Evolutionary conservation across 179 eudicot genomes (phyloP), one percentile per base, ranked within the genome.

Genomic region (Beta lomatogona): DNA sequence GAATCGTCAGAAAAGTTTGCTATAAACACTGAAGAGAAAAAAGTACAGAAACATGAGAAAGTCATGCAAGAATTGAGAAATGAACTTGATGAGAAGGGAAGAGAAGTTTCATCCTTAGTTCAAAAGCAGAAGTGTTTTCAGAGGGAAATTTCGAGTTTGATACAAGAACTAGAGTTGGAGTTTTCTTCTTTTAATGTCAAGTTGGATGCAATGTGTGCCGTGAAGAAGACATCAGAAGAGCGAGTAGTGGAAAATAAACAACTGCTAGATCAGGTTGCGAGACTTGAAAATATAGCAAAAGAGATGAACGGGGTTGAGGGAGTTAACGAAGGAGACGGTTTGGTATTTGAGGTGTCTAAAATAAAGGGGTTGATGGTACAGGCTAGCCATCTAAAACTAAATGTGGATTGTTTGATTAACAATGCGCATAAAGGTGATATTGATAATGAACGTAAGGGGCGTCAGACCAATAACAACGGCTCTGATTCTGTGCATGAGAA

Each of bases 1-100:
- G 89, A 84, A 15, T 55, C 86, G 16, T 55, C 86, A 45, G 89
- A 85, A 10, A 82, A 82, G 54, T 87, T 75, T 73, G 67, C 44
- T 48, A 48, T 48, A 5, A 48, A 48, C 53, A 48, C 53, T 48
- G 53, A 9, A 48, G 8, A 48, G 9, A 84, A 82, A 52, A 86
- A 86, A 74, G 71, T 50, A 5, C 69, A 66, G 60, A 79, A 74
- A n/a, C 68, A 67, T 9, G 85, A 83, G 61, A 73, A 69, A 7
- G 63, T 11, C 9, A 58, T 67, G 60, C 77, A 80, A 77, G 77
- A 74, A 54, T 68, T 81, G 45, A 79, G 83, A 61, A 82, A 75
- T 76, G 75, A 82, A 58, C 22, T 84, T 6, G 68, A 55, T 25
- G 83, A 79, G n/a, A 83, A 59, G 58, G 84, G 83, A 55, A 73